phyloP scores from a whole-genome alignment of 139 green algal genomes.

The Ettlia oleoabundans region DNA sequence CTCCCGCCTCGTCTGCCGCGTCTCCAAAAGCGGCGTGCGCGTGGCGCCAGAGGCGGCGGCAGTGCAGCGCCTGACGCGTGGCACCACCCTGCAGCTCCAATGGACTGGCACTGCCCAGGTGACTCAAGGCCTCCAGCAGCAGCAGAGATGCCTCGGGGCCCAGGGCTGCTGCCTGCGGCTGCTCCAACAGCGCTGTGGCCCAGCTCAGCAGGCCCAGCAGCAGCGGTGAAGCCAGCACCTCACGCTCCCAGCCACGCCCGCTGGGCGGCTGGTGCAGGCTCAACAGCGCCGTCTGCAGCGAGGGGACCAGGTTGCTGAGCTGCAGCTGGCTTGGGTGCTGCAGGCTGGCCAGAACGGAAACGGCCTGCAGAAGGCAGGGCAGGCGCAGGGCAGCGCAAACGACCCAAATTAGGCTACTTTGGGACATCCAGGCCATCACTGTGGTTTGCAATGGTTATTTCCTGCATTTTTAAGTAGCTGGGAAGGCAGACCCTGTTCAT shows the following conservation, averaged over 20 bases:
- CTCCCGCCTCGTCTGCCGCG: background rate
- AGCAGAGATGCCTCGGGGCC: constrained; percentile 19
- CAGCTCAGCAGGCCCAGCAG: constrained; percentile 11
- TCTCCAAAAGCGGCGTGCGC: constrained; percentile 10
- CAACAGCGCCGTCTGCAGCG: constrained; percentile 1
- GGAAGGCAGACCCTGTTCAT: too few relatives aligned
- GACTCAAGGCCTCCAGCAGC: constrained; percentile 6
- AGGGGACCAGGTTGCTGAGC: background rate
- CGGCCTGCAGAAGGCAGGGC: background rate
- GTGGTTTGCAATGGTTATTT: too few relatives aligned
- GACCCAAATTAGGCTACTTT: too few relatives aligned
- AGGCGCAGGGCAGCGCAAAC: background rate
- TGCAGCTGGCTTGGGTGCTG: constrained; percentile 14
- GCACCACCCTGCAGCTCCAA: background rate
- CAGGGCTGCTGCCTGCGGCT: background rate
- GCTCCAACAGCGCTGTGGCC: background rate
- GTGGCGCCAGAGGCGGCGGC: constrained; percentile 21
- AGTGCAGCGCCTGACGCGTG: background rate
- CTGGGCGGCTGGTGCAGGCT: background rate
- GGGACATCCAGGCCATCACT: too few relatives aligned
- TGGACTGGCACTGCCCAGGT: constrained; percentile 3
- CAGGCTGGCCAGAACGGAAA: background rate
- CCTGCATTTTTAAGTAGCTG: too few relatives aligned
- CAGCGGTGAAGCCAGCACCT: constrained; percentile 17
- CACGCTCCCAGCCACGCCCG: background rate